Evolutionary conservation across 2,329 filamentous ascomycete species (phyloP), one percentile per base, ranked within the genome.

Genomic region (Xylaria sp.): DNA sequence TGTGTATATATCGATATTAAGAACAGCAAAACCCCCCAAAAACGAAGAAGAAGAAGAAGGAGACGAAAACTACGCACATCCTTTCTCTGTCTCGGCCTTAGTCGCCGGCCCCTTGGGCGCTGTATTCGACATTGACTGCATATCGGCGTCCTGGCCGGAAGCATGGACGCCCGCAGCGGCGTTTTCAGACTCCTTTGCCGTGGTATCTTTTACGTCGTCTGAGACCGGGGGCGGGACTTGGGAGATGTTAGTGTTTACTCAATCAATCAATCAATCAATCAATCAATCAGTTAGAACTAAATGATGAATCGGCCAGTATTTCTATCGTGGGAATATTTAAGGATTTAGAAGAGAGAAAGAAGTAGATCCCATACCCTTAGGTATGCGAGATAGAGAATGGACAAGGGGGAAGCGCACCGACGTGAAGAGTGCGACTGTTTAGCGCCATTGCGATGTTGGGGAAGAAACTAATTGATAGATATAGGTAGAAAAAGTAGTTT

Each of bases 361-460:
- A 6, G 40, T 18, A n/a, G 18, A 1, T 35, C 10, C 32, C 40
- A n/a, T 13, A n/a, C n/a, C n/a, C n/a, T n/a, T n/a, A n/a, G n/a
- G n/a, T n/a, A n/a, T n/a, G n/a, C 16, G n/a, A 44, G 40, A 2
- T n/a, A 5, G 40, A 18, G 40, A 9, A 10, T 4, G 53, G n/a
- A 58, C 44, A 61, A 54, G 37, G 16, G 65, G 48, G 21, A 12
- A 27, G 54, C 81, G 73, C 76, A 85, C 83, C 82, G 60, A 80
- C 83, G 76, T 82, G 81, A 65, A 53, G 48, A 53, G 12, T 18
- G 25, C 81, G 84, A 75, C 84, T 84, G 79, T 89, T 88, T 71
- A 85, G 86, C 75, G 88, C 87, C 88, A 90, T 90, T 25, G 44
- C 18, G 8, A 27, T n/a, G 4, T 21, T 23, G n/a, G 9, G 21